Evolutionary conservation across 2,329 filamentous ascomycete genomes (phyloP).

Genomic region (Emergomyces africanus): DNA sequence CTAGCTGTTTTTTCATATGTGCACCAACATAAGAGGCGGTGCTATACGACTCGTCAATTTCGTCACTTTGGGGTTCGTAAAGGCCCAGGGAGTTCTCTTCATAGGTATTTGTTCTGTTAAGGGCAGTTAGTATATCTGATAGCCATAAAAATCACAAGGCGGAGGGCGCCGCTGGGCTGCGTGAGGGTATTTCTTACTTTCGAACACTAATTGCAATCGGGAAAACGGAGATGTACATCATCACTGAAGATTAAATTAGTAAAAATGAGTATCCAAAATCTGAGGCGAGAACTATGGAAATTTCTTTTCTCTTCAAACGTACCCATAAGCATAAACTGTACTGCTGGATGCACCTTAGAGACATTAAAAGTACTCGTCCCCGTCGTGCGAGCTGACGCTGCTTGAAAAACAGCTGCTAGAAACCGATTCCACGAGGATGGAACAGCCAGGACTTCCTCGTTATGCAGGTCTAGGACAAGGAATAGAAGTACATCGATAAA

Average conservation of each 20-base stretch:
- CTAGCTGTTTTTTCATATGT: conserved; percentile 48
- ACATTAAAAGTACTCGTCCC: conserved; percentile 40
- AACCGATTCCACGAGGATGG: conserved; percentile 34
- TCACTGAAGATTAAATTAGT: conserved; percentile 54
- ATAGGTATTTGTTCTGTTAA: conserved; percentile 44
- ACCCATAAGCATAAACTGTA: conserved; percentile 42
- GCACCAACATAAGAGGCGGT: conserved; percentile 31
- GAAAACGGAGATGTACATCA: conserved; percentile 98
- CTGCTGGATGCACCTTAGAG: conserved; percentile 38
- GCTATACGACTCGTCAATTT: conserved; percentile 9
- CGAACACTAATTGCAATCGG: conserved; percentile 90
- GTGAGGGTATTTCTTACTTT: conserved; percentile 15
- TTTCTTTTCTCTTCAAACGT: conserved; percentile 15
- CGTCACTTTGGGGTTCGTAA: conserved; percentile 27
- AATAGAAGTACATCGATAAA: conserved; percentile 44
- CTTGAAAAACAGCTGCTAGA: conserved; percentile 47
- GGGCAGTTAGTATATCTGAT: not conserved
- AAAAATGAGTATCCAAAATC: conserved; percentile 32
- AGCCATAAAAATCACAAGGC: not conserved
- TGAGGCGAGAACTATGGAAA: not conserved
- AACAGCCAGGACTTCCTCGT: conserved; percentile 35
- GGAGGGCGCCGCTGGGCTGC: not conserved
- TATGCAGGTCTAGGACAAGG: conserved; percentile 38
- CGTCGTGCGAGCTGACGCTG: conserved; percentile 36
- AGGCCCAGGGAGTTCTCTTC: conserved; percentile 52